These are phyloP conservation scores for Withania somnifera DNA, from an alignment of 305 asterid genomes.

Conservation along the genomic window DNA sequence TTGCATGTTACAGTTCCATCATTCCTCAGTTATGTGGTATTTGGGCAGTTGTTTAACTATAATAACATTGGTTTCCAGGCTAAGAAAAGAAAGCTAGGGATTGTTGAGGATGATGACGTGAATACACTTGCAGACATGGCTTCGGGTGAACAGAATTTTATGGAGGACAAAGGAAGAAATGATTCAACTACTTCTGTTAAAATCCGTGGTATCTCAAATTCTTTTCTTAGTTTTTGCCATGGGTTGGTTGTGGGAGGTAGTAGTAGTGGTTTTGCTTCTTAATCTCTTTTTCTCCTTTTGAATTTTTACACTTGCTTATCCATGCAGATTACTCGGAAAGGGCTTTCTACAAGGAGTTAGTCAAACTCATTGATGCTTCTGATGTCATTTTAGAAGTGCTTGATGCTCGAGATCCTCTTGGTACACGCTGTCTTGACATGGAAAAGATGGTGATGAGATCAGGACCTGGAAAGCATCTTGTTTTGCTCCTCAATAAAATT, in stretches of 20 bases:
- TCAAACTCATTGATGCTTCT: conserved; percentile 78
- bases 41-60: not conserved
- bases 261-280: not conserved
- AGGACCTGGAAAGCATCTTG: conserved; percentile 70
- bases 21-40: not conserved
- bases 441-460: conserved; percentile 77
- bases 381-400: conserved; percentile 95
- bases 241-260: not conserved
- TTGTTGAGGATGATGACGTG: conserved; percentile 49
- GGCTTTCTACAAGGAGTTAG: conserved; percentile 85
- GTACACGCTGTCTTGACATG: conserved; percentile 87
- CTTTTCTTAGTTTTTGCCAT: not conserved
- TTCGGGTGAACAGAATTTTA: conserved; percentile 23
- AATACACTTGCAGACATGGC: conserved; percentile 8
- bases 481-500: conserved; percentile 82
- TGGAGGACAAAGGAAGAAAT: conserved; percentile 22
- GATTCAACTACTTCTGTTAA: conserved; percentile 17
- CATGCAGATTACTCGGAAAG: conserved; percentile 58
- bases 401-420: conserved; percentile 98
- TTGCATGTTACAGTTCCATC: not conserved
- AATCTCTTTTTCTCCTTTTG: not conserved
- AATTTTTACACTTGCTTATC: not conserved
- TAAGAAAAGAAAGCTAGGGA: conserved; percentile 66
- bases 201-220: conserved; percentile 35
- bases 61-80: conserved; percentile 29